These are phyloP conservation scores for Ogataea zsoltii DNA, from an alignment of 805 yeast genomes.

Conservation along the genomic window DNA sequence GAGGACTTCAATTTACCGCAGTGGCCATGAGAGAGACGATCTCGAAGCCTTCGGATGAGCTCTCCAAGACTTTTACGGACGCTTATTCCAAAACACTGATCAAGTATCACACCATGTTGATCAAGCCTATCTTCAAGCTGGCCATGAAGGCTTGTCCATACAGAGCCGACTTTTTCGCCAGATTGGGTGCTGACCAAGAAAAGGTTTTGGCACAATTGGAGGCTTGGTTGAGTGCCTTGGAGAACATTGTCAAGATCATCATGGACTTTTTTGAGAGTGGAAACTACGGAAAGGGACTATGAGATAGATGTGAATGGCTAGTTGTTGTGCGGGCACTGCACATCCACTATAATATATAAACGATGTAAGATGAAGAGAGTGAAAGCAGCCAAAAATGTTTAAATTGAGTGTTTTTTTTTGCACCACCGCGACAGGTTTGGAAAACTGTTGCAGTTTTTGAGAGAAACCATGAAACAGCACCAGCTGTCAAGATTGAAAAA, in stretches of 20 bases:
- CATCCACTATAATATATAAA: no score
- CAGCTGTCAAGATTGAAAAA: no score
- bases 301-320: not conserved
- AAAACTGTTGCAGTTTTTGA: no score
- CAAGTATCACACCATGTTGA: conserved; percentile 77
- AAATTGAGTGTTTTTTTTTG: not conserved
- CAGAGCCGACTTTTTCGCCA: conserved; percentile 79
- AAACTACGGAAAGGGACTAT: conserved; percentile 83
- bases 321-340: no score
- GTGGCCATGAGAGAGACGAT: conserved; percentile 82
- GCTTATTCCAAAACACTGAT: conserved; percentile 81
- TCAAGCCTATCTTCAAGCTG: conserved; percentile 84
- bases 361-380: no score
- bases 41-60: conserved; percentile 60
- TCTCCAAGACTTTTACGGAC: conserved; percentile 75
- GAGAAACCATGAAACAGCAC: no score
- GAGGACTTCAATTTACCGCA: conserved; percentile 91
- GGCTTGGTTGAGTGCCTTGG: conserved; percentile 77
- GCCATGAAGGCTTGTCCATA: conserved; percentile 97
- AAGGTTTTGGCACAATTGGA: conserved; percentile 64
- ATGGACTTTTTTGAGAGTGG: conserved; percentile 76
- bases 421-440: no score
- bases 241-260: conserved; percentile 68
- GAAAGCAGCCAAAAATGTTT: no score
- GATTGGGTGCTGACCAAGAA: conserved; percentile 75